phyloP scores from a whole-genome alignment of 805 yeast species.

The Pichia californica region DNA sequence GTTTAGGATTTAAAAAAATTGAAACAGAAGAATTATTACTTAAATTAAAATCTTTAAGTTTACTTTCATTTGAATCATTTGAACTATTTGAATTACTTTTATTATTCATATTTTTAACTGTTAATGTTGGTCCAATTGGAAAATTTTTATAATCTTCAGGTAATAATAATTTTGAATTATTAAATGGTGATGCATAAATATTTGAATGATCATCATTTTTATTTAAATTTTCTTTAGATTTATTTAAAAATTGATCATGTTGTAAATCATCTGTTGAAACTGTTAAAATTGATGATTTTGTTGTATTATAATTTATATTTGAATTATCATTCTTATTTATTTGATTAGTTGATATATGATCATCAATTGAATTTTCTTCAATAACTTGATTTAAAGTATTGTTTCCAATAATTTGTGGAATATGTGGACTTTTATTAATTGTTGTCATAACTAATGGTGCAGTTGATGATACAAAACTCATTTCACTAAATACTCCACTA shows the following conservation, averaged over 20 bases:
- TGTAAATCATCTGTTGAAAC: not conserved
- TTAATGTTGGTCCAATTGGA: not conserved
- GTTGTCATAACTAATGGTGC: not conserved
- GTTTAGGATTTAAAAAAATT: not conserved
- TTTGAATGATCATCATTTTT: not conserved
- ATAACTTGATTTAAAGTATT: not conserved
- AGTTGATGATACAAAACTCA: not conserved
- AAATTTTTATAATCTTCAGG: not conserved
- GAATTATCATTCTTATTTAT: too few relatives aligned
- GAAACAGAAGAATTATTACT: constrained; percentile 5
- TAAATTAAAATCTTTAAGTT: constrained; percentile 1
- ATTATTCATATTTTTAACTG: not conserved
- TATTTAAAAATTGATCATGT: not conserved
- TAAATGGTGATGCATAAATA: not conserved
- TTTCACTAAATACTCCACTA: constrained; percentile 5
- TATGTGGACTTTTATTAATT: too few relatives aligned
- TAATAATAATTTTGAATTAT: not conserved
- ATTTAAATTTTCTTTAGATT: too few relatives aligned
- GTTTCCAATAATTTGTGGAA: too few relatives aligned
- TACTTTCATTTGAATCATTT: not conserved
- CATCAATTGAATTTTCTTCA: not conserved
- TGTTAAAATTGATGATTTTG: not conserved
- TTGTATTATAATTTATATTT: too few relatives aligned
- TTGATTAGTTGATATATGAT: not conserved
- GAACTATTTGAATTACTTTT: too few relatives aligned